A percentile compares a stretch with the other conserved stretches of the same genome.
phyloP scores from a whole-genome alignment of 2,329 filamentous ascomycete genomes.

The Metarhizium brunneum region DNA sequence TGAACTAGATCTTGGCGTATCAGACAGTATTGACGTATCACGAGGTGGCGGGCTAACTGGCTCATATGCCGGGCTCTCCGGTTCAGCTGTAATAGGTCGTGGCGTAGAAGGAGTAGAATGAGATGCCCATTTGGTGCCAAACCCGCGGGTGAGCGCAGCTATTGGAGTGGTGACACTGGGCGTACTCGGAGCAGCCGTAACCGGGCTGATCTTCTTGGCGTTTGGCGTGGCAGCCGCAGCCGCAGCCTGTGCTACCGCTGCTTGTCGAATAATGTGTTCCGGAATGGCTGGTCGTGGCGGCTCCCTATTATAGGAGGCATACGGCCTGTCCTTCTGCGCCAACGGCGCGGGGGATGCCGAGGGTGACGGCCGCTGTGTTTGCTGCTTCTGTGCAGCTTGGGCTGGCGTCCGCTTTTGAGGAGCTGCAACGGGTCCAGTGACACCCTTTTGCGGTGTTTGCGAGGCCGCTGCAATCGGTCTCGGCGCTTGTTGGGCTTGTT shows the following conservation, averaged over 20 bases:
- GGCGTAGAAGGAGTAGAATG: constrained; percentile 51
- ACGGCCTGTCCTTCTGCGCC: constrained; percentile 19
- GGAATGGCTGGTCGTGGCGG: constrained; percentile 27
- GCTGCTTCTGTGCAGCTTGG: constrained; percentile 18
- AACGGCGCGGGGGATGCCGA: constrained; percentile 15
- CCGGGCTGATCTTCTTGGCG: constrained; percentile 20
- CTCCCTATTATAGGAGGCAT: constrained; percentile 20
- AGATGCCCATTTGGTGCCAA: constrained; percentile 51
- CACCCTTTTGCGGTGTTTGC: constrained; percentile 15
- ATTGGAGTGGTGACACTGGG: constrained; percentile 20
- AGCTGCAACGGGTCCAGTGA: constrained; percentile 12
- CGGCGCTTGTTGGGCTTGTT: constrained; percentile 12
- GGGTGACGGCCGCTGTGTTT: constrained; percentile 12
- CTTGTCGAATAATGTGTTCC: constrained; percentile 32
- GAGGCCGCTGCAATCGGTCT: constrained; percentile 24
- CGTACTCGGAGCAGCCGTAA: constrained; percentile 24
- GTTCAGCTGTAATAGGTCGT: constrained; percentile 24
- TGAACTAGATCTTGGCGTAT: constrained; percentile 15
- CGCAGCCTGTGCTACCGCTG: constrained; percentile 13
- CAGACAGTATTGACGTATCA: constrained; percentile 27
- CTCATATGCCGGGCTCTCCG: constrained; percentile 46
- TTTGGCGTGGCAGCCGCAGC: constrained; percentile 21
- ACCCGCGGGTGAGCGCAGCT: constrained; percentile 21
- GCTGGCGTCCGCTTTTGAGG: constrained; percentile 24
- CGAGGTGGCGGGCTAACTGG: constrained; percentile 46